These are phyloP conservation scores for Tetracentron sinense DNA, from an alignment of 164 flowering plant species.

Conservation along the genomic window DNA sequence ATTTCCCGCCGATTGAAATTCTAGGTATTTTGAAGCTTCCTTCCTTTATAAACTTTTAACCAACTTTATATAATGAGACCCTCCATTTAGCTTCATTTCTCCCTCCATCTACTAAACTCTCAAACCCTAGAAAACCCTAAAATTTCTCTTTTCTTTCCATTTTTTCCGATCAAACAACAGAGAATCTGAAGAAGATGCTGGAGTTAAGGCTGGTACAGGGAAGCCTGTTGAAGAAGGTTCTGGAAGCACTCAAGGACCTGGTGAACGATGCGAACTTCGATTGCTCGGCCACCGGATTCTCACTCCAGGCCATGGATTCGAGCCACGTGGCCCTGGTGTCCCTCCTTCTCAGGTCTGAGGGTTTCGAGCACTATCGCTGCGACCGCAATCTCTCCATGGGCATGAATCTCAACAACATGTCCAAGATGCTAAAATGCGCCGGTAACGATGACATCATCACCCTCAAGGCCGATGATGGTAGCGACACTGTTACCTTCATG, in stretches of 20 bases:
- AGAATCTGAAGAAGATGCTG: slow-evolving; percentile 30
- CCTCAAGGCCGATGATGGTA: slow-evolving; percentile 46
- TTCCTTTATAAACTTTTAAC: too few species aligned
- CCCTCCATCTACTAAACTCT: too few species aligned
- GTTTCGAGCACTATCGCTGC: slow-evolving; percentile 54
- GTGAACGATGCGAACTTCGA: slow-evolving; percentile 58
- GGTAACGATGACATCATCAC: slow-evolving; percentile 50
- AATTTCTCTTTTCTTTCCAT: too few species aligned
- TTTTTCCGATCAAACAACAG: too few species aligned
- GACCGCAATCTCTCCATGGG: slow-evolving; percentile 53
- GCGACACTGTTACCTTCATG: slow-evolving; percentile 47
- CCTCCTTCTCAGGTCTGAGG: slow-evolving; percentile 49
- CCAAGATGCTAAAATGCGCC: slow-evolving; percentile 48
- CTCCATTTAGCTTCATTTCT: too few species aligned
- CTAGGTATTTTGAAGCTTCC: too few species aligned
- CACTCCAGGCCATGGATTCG: slow-evolving; percentile 58
- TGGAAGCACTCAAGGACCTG: slow-evolving; percentile 46
- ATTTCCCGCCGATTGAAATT: too few species aligned
- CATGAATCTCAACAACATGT: slow-evolving; percentile 47
- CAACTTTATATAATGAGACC: too few species aligned
- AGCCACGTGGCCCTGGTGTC: slow-evolving; percentile 56
- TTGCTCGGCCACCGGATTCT: slow-evolving; percentile 53
- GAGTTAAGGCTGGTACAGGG: slow-evolving; percentile 51
- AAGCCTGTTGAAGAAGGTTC: slow-evolving; percentile 44
- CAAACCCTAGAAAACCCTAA: too few species aligned